Evolutionary conservation across 2,329 filamentous ascomycete species (phyloP).

Genomic region (Drechslerella coelobrocha): DNA sequence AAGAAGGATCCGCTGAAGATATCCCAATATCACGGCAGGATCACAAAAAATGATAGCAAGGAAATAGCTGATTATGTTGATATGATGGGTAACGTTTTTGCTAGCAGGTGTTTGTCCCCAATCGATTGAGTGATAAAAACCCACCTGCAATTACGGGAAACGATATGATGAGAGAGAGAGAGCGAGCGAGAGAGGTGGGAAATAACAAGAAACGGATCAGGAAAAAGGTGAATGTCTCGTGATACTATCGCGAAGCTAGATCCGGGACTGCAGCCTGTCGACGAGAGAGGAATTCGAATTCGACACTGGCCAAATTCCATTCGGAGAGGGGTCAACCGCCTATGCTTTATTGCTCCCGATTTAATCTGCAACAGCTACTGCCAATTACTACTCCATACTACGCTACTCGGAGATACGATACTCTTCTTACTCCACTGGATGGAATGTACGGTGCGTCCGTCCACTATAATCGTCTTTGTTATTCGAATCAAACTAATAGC

Average conservation of each 20-base stretch:
- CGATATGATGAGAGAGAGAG: background rate
- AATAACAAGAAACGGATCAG: conserved; percentile 7
- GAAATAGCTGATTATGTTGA: too few species aligned
- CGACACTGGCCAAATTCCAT: too few species aligned
- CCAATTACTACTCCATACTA: background rate
- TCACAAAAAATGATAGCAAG: background rate
- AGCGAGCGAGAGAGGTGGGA: background rate
- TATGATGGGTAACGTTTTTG: too few species aligned
- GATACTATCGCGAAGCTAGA: conserved; percentile 7
- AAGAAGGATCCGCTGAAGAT: background rate
- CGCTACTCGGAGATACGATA: too few species aligned
- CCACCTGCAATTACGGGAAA: background rate
- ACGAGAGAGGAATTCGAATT: too few species aligned
- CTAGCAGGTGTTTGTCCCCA: background rate
- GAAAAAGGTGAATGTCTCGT: conserved; percentile 27
- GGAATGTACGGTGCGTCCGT: too few species aligned
- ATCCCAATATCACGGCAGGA: background rate
- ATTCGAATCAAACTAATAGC: too few species aligned
- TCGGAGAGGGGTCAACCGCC: too few species aligned
- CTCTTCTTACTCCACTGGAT: too few species aligned
- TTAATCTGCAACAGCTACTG: too few species aligned
- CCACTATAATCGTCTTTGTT: too few species aligned
- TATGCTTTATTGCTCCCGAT: too few species aligned
- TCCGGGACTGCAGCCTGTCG: background rate
- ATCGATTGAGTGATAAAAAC: background rate